These are phyloP conservation scores for Scalesia atractyloides DNA, from an alignment of 129 eudicot species.

Conservation along the genomic window DNA sequence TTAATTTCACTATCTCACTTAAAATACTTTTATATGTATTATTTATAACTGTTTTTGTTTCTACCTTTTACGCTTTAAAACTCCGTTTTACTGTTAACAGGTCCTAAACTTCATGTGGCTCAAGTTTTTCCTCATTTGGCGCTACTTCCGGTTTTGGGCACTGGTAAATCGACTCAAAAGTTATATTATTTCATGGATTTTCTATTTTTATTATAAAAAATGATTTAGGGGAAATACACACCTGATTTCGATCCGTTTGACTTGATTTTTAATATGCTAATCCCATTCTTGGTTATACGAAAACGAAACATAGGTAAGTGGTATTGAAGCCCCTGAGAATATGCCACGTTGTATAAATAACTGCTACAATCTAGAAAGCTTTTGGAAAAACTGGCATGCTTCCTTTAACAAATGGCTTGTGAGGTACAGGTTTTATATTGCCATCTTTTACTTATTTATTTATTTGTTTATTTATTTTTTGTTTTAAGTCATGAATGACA, in stretches of 20 bases:
- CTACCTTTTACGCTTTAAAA: neutral
- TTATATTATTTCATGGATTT: neutral
- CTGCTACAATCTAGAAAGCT: constrained; percentile 89
- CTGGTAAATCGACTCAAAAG: constrained; percentile 49
- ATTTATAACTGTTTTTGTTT: neutral
- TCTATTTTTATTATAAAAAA: neutral
- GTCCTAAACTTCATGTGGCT: constrained; percentile 99
- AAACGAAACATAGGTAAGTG: constrained; percentile 55
- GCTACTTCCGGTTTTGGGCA: constrained; percentile 96
- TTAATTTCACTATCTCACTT: constrained; percentile 24
- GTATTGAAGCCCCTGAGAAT: constrained; percentile 92
- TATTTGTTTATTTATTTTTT: neutral
- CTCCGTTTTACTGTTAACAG: constrained; percentile 39
- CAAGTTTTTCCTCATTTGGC: constrained; percentile 95
- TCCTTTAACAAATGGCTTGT: constrained; percentile 99
- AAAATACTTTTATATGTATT: neutral
- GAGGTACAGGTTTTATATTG: constrained; percentile 45
- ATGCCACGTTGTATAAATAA: constrained; percentile 93
- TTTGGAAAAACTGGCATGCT: constrained; percentile 99
- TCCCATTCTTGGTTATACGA: neutral
- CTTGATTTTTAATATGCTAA: neutral
- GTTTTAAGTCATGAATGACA: neutral
- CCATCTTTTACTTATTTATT: neutral
- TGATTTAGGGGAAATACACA: constrained; percentile 1
- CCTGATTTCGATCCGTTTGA: neutral